A percentile compares a stretch with the other conserved stretches of the same genome.
These are phyloP conservation scores for Didymella lethalis DNA, from an alignment of 2,329 filamentous ascomycete species.

Conservation along the genomic window DNA sequence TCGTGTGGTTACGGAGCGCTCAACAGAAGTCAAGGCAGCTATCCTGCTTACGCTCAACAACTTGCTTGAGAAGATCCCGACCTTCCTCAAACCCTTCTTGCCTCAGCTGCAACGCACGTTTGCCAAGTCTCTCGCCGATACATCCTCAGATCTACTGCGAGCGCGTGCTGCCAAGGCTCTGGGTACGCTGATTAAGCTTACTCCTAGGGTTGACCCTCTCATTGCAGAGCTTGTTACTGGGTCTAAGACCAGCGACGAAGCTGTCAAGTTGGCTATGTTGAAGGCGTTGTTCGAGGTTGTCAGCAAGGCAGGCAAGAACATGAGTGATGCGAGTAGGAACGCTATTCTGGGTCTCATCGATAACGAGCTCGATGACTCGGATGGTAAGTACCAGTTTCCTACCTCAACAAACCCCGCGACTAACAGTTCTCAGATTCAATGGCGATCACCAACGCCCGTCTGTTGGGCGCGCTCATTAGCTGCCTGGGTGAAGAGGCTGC, in stretches of 20 bases:
- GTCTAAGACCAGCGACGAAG: slow-evolving; percentile 85
- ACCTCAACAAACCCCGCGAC: neutral
- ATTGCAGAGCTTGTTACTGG: slow-evolving; percentile 94
- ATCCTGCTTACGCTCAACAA: slow-evolving; percentile 95
- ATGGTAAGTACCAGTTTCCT: slow-evolving; percentile 59
- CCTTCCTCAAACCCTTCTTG: slow-evolving; percentile 94
- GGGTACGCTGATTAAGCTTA: slow-evolving; percentile 94
- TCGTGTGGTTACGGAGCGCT: slow-evolving; percentile 94
- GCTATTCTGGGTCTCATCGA: slow-evolving; percentile 92
- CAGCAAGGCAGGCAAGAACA: slow-evolving; percentile 90
- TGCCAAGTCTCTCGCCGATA: slow-evolving; percentile 92
- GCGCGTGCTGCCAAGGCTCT: slow-evolving; percentile 90
- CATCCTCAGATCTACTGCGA: slow-evolving; percentile 86
- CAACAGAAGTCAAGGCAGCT: slow-evolving; percentile 93
- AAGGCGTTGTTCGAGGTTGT: slow-evolving; percentile 96
- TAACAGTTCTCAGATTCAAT: slow-evolving; percentile 62
- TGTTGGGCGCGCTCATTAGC: slow-evolving; percentile 89
- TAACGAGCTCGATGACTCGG: slow-evolving; percentile 76
- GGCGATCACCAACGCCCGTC: slow-evolving; percentile 87
- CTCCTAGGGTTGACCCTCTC: slow-evolving; percentile 91
- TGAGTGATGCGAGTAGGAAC: slow-evolving; percentile 87
- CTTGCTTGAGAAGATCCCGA: slow-evolving; percentile 93
- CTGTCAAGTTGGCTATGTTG: slow-evolving; percentile 94
- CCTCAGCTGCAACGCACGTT: slow-evolving; percentile 97
- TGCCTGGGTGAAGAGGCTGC: slow-evolving; percentile 79